Evolutionary conservation across 345 rosid genomes (phyloP).

Genomic region (Euclidium syriacum): DNA sequence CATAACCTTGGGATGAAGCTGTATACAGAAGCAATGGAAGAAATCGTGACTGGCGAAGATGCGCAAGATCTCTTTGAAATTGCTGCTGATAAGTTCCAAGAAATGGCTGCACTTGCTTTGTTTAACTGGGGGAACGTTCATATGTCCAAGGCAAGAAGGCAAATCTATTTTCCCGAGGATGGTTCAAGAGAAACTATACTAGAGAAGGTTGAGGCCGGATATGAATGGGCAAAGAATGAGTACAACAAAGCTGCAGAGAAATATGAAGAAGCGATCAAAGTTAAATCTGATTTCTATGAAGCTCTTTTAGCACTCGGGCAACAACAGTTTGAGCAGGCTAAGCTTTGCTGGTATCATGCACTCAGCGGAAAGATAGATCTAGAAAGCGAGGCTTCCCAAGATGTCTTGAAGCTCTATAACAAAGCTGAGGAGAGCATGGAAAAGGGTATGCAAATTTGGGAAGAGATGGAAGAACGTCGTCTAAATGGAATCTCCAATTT

Average conservation of each 20-base stretch:
- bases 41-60: constrained; percentile 66
- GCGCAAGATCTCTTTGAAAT: constrained; percentile 77
- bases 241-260: constrained; percentile 56
- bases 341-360: constrained; percentile 86
- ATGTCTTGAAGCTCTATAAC: constrained; percentile 79
- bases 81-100: constrained; percentile 86
- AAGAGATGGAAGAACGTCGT: constrained; percentile 78
- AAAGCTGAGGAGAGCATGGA: constrained; percentile 95
- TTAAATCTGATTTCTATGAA: constrained; percentile 86
- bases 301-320: constrained; percentile 88
- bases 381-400: constrained; percentile 61
- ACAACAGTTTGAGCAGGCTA: constrained; percentile 93
- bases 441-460: constrained; percentile 90
- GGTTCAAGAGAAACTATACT: constrained; percentile 54
- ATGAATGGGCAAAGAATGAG: constrained; percentile 73
- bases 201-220: constrained; percentile 45
- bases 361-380: constrained; percentile 53
- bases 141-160: constrained; percentile 78
- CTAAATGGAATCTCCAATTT: constrained; percentile 67
- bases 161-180: constrained; percentile 57
- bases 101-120: constrained; percentile 89
- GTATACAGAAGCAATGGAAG: constrained; percentile 93
- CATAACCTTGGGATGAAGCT: constrained; percentile 88
- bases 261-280: constrained; percentile 68
- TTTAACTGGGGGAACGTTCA: constrained; percentile 98